These are phyloP conservation scores for Fusarium verticillioides DNA, from an alignment of 2,329 filamentous ascomycete genomes.

Conservation along the genomic window DNA sequence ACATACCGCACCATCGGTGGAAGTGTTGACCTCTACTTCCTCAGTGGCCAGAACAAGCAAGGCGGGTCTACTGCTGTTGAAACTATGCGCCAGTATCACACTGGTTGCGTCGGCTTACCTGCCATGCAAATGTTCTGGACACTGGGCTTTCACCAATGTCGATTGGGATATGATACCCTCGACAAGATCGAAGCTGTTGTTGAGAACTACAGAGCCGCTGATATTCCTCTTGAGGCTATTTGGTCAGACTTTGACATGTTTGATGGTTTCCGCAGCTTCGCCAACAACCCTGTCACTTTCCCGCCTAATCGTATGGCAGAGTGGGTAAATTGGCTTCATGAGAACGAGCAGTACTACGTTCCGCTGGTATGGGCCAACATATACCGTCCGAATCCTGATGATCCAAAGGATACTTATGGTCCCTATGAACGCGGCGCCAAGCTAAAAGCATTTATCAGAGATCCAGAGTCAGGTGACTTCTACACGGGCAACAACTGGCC, in stretches of 20 bases:
- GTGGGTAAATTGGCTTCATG: not conserved
- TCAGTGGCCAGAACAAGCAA: not conserved
- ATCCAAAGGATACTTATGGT: not conserved
- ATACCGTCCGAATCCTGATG: not conserved
- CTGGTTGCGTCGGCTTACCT: not conserved
- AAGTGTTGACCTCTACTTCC: not conserved
- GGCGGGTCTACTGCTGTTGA: not conserved
- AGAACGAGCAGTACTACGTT: not conserved
- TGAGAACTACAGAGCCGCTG: constrained; percentile 1
- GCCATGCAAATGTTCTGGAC: constrained; percentile 6
- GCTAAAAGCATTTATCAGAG: not conserved
- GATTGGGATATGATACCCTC: not conserved
- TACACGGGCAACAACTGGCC: constrained; percentile 2
- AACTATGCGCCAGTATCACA: not conserved
- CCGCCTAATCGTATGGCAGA: not conserved
- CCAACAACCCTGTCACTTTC: constrained; percentile 8
- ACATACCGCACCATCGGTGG: not conserved
- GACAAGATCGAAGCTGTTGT: not conserved
- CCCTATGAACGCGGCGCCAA: not conserved
- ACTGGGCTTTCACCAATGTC: not conserved
- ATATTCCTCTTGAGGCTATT: constrained; percentile 7
- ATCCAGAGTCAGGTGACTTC: not conserved
- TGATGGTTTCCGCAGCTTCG: constrained; percentile 13
- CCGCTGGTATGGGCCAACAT: not conserved
- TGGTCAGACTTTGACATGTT: constrained; percentile 22